Evolutionary conservation across 2,329 filamentous ascomycete genomes (phyloP), one percentile per base, ranked within the genome.

Genomic region (Lachnellula cervina): DNA sequence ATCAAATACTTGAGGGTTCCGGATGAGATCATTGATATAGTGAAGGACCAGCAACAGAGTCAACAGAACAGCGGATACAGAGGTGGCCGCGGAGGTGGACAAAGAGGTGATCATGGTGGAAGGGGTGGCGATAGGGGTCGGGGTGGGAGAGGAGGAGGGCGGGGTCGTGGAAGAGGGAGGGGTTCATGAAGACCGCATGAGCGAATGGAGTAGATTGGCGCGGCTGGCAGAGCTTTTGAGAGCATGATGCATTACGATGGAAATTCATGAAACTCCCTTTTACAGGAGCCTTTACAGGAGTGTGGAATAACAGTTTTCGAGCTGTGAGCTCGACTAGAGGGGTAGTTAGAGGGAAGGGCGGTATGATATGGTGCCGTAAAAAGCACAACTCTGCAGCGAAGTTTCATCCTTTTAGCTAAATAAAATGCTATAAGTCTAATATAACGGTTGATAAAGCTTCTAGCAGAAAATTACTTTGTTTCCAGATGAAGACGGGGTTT

Each of bases 1-100:
- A 99, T 99, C 77, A 99, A 99, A 79, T 99, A 96, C 76, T 83
- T 99, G 34, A 86, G 93, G 66, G 90, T 99, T 3, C 91, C 93
- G 51, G 93, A 99, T 74, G 93, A 97, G 73, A 95, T 99, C 60
- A 89, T 99, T 74, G 93, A 97, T 62, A 74, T 90, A 40, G 92
- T 94, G 23, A 96, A 91, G 78, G 93, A 97, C 70, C 93, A 97
- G 73, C 87, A 89, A 69, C 58, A 62, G 49, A 56, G 61, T 28
- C 64, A 67, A 21, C 66, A 68, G 51, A 58, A 62, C 25, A 47
- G 59, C 11, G 76, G 76, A 59, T 88, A 86, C 68, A 80, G 86
- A 55, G 85, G 88, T 48, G 85, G 87, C 42, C 79, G 82, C 59
- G 80, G 82, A 16, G 82, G 84, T 38, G 76, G 77, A 45, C 76